phyloP scores from a whole-genome alignment of 257 asterid species.

The Knoxia roxburghii region DNA sequence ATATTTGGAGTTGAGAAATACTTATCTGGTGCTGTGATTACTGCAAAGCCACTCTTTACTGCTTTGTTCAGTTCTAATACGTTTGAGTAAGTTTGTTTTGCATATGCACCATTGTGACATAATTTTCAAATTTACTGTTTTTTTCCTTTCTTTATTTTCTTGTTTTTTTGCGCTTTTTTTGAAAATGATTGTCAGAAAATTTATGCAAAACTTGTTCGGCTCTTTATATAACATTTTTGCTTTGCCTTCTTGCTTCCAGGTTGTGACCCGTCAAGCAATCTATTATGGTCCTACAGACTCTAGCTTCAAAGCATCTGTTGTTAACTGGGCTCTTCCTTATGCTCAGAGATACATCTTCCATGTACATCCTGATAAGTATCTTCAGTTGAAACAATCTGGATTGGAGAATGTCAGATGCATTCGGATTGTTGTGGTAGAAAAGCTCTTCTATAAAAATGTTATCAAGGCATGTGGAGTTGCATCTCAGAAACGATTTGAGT shows the following conservation, averaged over 20 bases:
- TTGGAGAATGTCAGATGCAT: conserved; percentile 48
- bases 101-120: background rate
- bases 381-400: conserved; percentile 51
- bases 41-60: no score
- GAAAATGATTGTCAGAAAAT: background rate
- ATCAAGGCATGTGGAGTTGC: conserved; percentile 38
- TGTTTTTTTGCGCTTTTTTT: no score
- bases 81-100: background rate
- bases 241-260: conserved; percentile 37
- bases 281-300: conserved; percentile 50
- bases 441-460: conserved; percentile 66
- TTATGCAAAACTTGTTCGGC: background rate
- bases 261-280: conserved; percentile 77
- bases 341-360: conserved; percentile 80
- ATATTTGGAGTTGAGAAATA: background rate
- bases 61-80: background rate
- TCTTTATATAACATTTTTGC: conserved; percentile 9
- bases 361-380: conserved; percentile 48
- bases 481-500: conserved; percentile 55
- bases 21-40: background rate
- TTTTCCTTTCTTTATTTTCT: no score
- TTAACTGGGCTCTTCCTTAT: conserved; percentile 91
- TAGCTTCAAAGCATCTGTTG: conserved; percentile 47
- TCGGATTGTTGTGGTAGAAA: conserved; percentile 59
- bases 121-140: conserved; percentile 4